These are phyloP conservation scores for Pholiota adiposa DNA, from an alignment of 1,284 basidiomycete species.

Conservation along the genomic window DNA sequence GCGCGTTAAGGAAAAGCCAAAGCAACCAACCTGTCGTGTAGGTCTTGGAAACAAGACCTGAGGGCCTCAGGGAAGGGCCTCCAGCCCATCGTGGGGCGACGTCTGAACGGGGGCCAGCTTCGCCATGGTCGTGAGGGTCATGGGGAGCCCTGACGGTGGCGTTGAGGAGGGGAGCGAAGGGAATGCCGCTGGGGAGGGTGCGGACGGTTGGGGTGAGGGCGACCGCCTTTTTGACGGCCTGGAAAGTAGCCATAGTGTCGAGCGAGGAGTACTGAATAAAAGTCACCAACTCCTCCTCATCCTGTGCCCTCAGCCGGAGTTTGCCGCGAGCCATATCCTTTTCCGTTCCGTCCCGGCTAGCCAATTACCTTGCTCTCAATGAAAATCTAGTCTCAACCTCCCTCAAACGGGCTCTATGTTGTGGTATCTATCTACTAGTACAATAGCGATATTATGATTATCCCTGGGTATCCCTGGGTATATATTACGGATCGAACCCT, in stretches of 20 bases:
- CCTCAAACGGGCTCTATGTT: too few relatives aligned
- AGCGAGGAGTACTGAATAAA: conserved; percentile 27
- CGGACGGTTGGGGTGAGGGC: conserved; percentile 85
- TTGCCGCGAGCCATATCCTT: conserved; percentile 27
- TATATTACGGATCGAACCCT: not conserved
- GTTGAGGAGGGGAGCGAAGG: conserved; percentile 71
- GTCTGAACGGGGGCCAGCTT: conserved; percentile 65
- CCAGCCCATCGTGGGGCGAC: conserved; percentile 68
- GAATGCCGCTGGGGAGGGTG: conserved; percentile 75
- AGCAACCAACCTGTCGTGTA: conserved; percentile 68
- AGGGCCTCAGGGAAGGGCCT: conserved; percentile 52
- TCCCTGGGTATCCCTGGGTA: not conserved
- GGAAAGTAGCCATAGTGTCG: conserved; percentile 63
- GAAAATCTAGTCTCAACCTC: not conserved
- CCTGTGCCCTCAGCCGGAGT: conserved; percentile 28
- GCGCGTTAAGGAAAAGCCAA: conserved; percentile 1
- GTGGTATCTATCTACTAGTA: not conserved
- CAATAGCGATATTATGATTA: not conserved
- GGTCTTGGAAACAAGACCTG: conserved; percentile 69
- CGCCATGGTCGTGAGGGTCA: conserved; percentile 61
- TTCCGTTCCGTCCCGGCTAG: conserved; percentile 43
- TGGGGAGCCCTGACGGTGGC: conserved; percentile 66
- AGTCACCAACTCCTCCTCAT: conserved; percentile 16
- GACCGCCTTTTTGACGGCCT: conserved; percentile 78
- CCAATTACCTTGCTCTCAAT: conserved; percentile 12